Base-by-base conservation (phyloP, 305 asterid genomes). In the Salvia sclarea region DNA sequence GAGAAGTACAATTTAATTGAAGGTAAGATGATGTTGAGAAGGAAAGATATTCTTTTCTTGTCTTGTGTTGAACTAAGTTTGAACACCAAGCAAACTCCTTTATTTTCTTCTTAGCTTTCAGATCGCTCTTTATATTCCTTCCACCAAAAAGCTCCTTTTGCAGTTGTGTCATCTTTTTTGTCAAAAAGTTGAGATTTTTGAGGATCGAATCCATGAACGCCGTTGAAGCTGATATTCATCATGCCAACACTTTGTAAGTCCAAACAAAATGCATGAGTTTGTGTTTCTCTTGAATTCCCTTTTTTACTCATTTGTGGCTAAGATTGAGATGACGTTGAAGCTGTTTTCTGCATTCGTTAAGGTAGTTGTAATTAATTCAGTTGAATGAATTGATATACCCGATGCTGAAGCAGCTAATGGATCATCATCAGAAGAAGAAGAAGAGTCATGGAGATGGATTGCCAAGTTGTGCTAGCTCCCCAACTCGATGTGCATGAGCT, bases 191-290 rank as follows among this genome's bases (percentile, higher is more conserved):
- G 60, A 3, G 61, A 0, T 24, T 22, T 71, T 16, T 37, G 37
- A 66, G 65, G 48, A 69, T 70, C 61, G 76, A 82, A 86, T 85
- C 87, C 11, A 75, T 85, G 79, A 83, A 85, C 59, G 75, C 82
- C 71, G 79, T 85, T 61, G 91, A 87, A 87, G 84, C 83, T 75
- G 91, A 87, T 80, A 71, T 85, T 72, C 82, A 78, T 68, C 87
- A 87, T 80, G 91, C 95, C 79, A 87, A 87, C 77, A 65, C 71
- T 64, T 50, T 87, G 95, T 85, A 76, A 83, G 82, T 54, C 10
- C 6, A 1, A 12, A 3, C 3, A 24, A 4, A 7, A 33, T n/a
- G 48, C 12, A 33, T n/a, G 48, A 31, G 31, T 41, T 18, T 68
- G 8, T 22, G 59, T 28, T 75, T 73, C 40, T 73, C 40, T 73